Evolutionary conservation across 169 alveolate genomes (phyloP).

Genomic region (Fabrea salina): DNA sequence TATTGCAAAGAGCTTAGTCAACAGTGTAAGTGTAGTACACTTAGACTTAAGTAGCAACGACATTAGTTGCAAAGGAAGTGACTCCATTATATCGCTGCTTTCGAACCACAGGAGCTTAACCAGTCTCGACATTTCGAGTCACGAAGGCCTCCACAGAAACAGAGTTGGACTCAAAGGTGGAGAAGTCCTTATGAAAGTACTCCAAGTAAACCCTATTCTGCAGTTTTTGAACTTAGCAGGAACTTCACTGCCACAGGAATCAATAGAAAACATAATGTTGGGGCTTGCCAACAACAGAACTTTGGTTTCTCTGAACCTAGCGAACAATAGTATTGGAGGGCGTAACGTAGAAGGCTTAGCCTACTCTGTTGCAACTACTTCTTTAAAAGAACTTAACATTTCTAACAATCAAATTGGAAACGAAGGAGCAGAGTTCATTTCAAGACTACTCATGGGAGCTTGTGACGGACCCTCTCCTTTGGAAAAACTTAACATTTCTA

Average conservation of each 20-base stretch:
- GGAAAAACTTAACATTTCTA: conserved; percentile 29
- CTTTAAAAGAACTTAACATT: conserved; percentile 55
- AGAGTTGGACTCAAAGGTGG: conserved; percentile 63
- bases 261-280: conserved; percentile 55
- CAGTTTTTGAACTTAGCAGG: conserved; percentile 63
- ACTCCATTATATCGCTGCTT: conserved; percentile 51
- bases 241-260: conserved; percentile 58
- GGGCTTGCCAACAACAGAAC: conserved; percentile 65
- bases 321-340: conserved; percentile 65
- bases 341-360: conserved; percentile 43
- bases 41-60: conserved; percentile 68
- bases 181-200: conserved; percentile 47
- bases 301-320: conserved; percentile 55
- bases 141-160: conserved; percentile 77
- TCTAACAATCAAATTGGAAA: conserved; percentile 67
- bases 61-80: conserved; percentile 71
- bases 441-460: neutral
- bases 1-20: conserved; percentile 50
- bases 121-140: conserved; percentile 60
- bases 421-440: conserved; percentile 46
- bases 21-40: conserved; percentile 56
- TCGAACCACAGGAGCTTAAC: conserved; percentile 51
- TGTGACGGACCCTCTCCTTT: neutral
- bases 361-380: conserved; percentile 36
- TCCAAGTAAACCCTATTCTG: conserved; percentile 51